Evolutionary conservation across 129 eudicot genomes (phyloP).

Genomic region (Glebionis coronaria): DNA sequence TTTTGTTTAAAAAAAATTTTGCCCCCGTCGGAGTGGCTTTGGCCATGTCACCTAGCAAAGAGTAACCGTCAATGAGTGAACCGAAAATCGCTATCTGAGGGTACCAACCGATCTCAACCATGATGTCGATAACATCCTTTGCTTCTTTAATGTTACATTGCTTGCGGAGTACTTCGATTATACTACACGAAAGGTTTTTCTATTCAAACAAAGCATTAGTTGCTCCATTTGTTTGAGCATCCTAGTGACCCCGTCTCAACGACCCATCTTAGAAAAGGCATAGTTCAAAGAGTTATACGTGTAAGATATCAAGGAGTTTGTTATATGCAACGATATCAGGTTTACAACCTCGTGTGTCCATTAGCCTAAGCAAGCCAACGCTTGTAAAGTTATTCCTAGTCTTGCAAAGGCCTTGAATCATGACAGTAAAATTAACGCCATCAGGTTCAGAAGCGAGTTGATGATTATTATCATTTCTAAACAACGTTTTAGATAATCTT

Average conservation of each 20-base stretch:
- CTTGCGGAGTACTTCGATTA: neutral
- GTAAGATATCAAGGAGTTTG: no score
- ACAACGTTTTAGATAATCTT: no score
- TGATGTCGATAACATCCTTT: neutral
- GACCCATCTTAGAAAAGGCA: neutral
- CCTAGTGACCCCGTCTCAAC: conserved; percentile 9
- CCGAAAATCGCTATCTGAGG: neutral
- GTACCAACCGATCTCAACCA: neutral
- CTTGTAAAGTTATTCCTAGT: neutral
- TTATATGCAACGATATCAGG: no score
- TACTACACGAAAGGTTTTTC: no score
- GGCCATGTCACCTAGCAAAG: neutral
- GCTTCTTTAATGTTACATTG: neutral
- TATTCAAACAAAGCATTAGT: neutral
- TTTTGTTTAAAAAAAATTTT: no score
- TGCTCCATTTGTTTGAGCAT: neutral
- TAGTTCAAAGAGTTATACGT: no score
- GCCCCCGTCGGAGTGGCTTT: no score
- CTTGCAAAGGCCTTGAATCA: conserved; percentile 21
- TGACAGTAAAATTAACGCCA: neutral
- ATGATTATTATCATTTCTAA: neutral
- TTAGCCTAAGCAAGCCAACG: no score
- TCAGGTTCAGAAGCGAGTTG: conserved; percentile 14
- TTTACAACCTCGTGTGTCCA: no score
- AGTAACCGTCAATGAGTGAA: conserved; percentile 4